Conservation (phyloP, 2,329 filamentous ascomycete genomes). For the Cytospora chrysosperma region DNA sequence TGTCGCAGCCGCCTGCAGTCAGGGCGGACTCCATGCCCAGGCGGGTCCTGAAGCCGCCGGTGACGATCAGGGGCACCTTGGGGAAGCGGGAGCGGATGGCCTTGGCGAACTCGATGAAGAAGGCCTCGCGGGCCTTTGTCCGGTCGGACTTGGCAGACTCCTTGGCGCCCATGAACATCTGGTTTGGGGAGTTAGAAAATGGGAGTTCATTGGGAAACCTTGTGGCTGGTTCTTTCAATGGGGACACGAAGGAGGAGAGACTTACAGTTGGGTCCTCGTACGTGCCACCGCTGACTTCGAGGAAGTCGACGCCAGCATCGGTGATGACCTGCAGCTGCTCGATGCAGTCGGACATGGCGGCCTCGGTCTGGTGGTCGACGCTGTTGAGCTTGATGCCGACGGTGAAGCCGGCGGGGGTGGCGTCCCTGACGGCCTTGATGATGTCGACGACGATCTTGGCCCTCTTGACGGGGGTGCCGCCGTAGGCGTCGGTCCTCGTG, state of each 20-base stretch:
- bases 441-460: slow-evolving; percentile 53
- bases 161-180: slow-evolving; percentile 37
- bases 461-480: slow-evolving; percentile 49
- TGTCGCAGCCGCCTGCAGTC: slow-evolving; percentile 39
- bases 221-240: too few species aligned
- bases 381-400: slow-evolving; percentile 58
- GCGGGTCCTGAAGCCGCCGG: slow-evolving; percentile 59
- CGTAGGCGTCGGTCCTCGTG: slow-evolving; percentile 53
- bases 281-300: slow-evolving; percentile 66
- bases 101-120: slow-evolving; percentile 66
- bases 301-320: slow-evolving; percentile 58
- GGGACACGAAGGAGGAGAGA: background rate
- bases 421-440: slow-evolving; percentile 41
- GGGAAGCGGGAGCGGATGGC: slow-evolving; percentile 47
- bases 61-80: slow-evolving; percentile 52
- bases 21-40: slow-evolving; percentile 43
- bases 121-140: slow-evolving; percentile 60
- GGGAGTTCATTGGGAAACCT: too few species aligned
- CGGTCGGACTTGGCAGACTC: slow-evolving; percentile 35
- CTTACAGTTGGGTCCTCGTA: slow-evolving; percentile 53
- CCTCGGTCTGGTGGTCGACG: slow-evolving; percentile 52
- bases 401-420: slow-evolving; percentile 42
- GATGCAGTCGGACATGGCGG: slow-evolving; percentile 51
- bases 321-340: slow-evolving; percentile 55
- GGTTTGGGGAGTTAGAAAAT: too few species aligned